Evolutionary conservation across 2,329 filamentous ascomycete species (phyloP).

Genomic region (Eutypella sp.): DNA sequence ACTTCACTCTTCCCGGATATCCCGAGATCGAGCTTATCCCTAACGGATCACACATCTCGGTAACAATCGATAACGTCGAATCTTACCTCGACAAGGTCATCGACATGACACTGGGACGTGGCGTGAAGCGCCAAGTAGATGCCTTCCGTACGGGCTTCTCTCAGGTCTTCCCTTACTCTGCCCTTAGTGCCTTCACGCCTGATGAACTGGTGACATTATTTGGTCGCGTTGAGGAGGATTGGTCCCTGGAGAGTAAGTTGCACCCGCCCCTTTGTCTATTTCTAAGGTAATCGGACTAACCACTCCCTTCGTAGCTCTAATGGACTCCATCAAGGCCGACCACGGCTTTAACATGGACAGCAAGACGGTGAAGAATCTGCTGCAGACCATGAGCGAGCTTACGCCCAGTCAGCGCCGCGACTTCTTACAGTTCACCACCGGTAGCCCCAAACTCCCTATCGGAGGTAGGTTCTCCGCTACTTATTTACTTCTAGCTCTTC

Average conservation of each 20-base stretch:
- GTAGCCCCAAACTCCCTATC: constrained; percentile 95
- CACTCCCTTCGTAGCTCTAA: constrained; percentile 59
- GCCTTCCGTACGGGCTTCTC: constrained; percentile 90
- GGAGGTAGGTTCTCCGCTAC: constrained; percentile 62
- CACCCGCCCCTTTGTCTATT: not conserved
- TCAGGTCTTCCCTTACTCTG: constrained; percentile 92
- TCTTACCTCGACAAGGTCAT: constrained; percentile 84
- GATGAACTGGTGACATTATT: constrained; percentile 94
- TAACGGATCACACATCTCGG: constrained; percentile 66
- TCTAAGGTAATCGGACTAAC: constrained; percentile 16
- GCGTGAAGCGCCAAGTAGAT: constrained; percentile 83
- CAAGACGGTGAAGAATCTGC: constrained; percentile 85
- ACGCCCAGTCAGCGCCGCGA: constrained; percentile 71
- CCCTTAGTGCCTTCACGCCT: constrained; percentile 88
- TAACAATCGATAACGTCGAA: constrained; percentile 90
- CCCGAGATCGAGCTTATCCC: constrained; percentile 76
- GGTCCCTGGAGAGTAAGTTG: constrained; percentile 88
- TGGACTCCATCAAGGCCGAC: constrained; percentile 98
- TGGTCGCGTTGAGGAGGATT: constrained; percentile 89
- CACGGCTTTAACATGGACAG: constrained; percentile 99
- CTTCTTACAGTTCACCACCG: constrained; percentile 96
- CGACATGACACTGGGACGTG: constrained; percentile 83
- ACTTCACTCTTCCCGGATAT: constrained; percentile 93
- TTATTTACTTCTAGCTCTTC: constrained; percentile 1
- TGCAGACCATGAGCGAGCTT: constrained; percentile 92